Percentiles rank a stretch among this genome's conserved stretches.
Conservation (phyloP, 2,329 filamentous ascomycete species). For the Hypoxylon rubiginosum region DNA sequence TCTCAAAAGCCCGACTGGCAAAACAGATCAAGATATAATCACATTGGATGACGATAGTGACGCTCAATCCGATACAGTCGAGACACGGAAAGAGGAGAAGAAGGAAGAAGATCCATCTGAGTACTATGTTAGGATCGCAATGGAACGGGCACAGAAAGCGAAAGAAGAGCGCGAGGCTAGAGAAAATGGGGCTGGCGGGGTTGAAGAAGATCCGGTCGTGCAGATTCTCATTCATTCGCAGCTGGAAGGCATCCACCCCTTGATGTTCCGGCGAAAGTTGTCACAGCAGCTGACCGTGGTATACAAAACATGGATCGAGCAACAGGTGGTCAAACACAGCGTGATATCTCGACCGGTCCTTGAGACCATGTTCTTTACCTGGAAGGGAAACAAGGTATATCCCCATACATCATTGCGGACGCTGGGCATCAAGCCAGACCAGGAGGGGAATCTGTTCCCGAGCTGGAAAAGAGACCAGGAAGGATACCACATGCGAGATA, state of each 20-base stretch:
- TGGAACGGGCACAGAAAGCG: constrained; percentile 51
- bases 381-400: constrained; percentile 79
- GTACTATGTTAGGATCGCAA: constrained; percentile 61
- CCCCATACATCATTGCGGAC: constrained; percentile 79
- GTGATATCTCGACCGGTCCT: constrained; percentile 58
- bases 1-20: constrained; percentile 22
- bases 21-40: constrained; percentile 22
- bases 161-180: constrained; percentile 43
- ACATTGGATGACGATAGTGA: constrained; percentile 35
- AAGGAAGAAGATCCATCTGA: constrained; percentile 59
- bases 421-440: constrained; percentile 69
- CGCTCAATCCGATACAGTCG: constrained; percentile 45
- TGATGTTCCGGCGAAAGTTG: constrained; percentile 76
- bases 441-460: constrained; percentile 59
- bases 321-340: constrained; percentile 66
- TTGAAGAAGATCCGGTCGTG: constrained; percentile 62
- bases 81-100: constrained; percentile 29
- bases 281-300: constrained; percentile 77
- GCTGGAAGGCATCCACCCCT: constrained; percentile 70
- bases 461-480: constrained; percentile 53
- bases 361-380: constrained; percentile 79
- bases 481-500: constrained; percentile 65
- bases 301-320: constrained; percentile 76
- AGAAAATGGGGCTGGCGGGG: constrained; percentile 32
- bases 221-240: constrained; percentile 77